Base-by-base conservation (phyloP, 768 basidiomycete genomes). In the Daedalea quercina region DNA sequence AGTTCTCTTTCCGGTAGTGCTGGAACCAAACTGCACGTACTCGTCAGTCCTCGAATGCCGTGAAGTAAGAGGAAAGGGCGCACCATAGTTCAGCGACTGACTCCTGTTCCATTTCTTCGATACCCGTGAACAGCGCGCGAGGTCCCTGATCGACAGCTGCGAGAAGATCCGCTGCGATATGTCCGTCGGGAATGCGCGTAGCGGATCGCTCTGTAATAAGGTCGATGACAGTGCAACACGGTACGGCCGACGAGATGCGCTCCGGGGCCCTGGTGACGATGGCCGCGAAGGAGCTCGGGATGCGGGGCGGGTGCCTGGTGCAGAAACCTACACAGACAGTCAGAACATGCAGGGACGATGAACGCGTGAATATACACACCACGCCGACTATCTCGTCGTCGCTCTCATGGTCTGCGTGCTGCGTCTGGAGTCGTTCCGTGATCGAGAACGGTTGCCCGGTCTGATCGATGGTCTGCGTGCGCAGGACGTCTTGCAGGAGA, bases 71-170 rank as follows among this genome's bases (percentile, higher is more conserved):
- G 28, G 28, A 31, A 6, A 31, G 6, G 11, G 6, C 28, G 64
- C 76, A 90, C 94, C 85, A 65, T 95, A 94, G 68, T 96, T 96
- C 54, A 95, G 67, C 0, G 92, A 89, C 70, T 94, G 90, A 57
- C 90, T 93, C 65, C 82, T 82, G 54, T 76, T 79, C 94, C 94
- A 96, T 69, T 91, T 88, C 67, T 79, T 84, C 44, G 81, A 90
- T 3, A 95, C 91, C 31, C 84, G 69, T 22, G 91, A 79, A 62
- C 90, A 94, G 51, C 79, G 76, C 3, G 88, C 85, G 35, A 95
- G 77, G 51, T 90, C 83, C 53, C 69, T 68, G 25, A 87, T 70
- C 12, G 78, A 68, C 6, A 96, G 72, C 48, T 69, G 67, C 1
- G 77, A 66, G 63, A 95, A 93, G 53, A 95, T 82, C 17, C 79